phyloP scores from a whole-genome alignment of 768 basidiomycete species.

The Russula emetica region DNA sequence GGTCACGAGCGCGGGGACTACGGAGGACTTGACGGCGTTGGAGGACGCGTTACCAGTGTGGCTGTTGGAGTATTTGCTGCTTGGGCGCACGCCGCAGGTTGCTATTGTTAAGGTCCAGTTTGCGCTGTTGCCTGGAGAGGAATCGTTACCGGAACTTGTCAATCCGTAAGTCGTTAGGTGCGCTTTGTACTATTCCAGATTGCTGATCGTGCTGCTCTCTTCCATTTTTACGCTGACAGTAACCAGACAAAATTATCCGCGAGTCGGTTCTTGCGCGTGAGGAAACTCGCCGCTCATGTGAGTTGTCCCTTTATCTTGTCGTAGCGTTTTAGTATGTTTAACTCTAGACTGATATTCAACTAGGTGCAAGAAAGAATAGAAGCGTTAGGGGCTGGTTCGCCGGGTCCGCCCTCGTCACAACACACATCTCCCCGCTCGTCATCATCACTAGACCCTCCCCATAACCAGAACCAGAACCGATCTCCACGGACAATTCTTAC shows the following conservation, averaged over 20 bases:
- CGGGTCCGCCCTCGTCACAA: constrained; percentile 29
- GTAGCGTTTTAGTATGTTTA: background rate
- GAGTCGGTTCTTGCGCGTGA: constrained; percentile 75
- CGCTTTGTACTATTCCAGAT: background rate
- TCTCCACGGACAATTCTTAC: constrained; percentile 15
- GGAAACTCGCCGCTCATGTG: constrained; percentile 82
- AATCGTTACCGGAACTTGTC: constrained; percentile 73
- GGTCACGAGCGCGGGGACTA: constrained; percentile 50
- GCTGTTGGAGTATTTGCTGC: constrained; percentile 81
- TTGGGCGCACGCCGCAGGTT: constrained; percentile 51
- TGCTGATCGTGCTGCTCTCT: background rate
- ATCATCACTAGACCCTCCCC: constrained; percentile 39
- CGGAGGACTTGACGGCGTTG: constrained; percentile 45
- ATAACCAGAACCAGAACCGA: constrained; percentile 19
- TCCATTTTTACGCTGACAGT: constrained; percentile 34
- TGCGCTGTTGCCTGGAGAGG: constrained; percentile 67
- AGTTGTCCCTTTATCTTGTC: constrained; percentile 29
- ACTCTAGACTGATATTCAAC: constrained; percentile 2
- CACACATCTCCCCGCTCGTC: constrained; percentile 35
- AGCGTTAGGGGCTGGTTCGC: constrained; percentile 39
- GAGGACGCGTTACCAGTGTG: constrained; percentile 83
- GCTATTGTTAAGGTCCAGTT: constrained; percentile 81
- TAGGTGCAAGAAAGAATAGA: constrained; percentile 85
- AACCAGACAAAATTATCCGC: constrained; percentile 86
- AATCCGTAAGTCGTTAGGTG: constrained; percentile 60